Conservation (phyloP, 2,329 filamentous ascomycete genomes). For the Claviceps sorghi region DNA sequence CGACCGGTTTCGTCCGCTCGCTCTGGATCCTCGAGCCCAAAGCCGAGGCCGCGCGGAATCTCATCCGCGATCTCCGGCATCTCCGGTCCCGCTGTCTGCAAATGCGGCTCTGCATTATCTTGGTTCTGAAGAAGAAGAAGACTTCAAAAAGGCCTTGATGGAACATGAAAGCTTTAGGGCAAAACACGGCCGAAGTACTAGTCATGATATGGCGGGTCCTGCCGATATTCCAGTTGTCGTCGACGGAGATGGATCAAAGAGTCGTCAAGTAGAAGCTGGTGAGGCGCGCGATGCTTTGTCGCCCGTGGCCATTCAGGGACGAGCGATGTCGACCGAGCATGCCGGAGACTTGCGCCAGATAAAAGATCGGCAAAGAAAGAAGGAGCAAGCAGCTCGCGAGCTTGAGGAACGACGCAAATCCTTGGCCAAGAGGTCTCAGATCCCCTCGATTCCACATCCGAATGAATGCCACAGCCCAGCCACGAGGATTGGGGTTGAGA, state of each 20-base stretch:
- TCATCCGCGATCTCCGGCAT: conserved; percentile 58
- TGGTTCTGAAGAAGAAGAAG: conserved; percentile 51
- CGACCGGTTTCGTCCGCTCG: conserved; percentile 22
- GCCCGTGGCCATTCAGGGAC: conserved; percentile 15
- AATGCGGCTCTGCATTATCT: conserved; percentile 19
- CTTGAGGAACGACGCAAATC: conserved; percentile 80
- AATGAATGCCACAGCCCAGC: conserved; percentile 27
- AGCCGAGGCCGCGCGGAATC: conserved; percentile 43
- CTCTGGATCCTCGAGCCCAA: conserved; percentile 44
- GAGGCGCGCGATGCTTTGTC: conserved; percentile 19
- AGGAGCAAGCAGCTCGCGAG: conserved; percentile 66
- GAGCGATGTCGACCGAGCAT: conserved; percentile 30
- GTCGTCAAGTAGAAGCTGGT: conserved; percentile 18
- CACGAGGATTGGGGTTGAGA: conserved; percentile 23
- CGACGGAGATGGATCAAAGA: conserved; percentile 25
- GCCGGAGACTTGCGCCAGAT: conserved; percentile 39
- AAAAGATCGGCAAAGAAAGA: conserved; percentile 49
- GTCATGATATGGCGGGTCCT: conserved; percentile 17
- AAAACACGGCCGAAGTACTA: conserved; percentile 38
- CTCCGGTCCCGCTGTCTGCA: conserved; percentile 61
- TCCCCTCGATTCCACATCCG: conserved; percentile 67
- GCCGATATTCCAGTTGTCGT: conserved; percentile 20
- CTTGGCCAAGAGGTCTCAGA: conserved; percentile 63
- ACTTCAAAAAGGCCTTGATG: conserved; percentile 36
- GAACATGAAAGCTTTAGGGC: conserved; percentile 42